Evolutionary conservation across 1,284 basidiomycete genomes (phyloP).

Genomic region (Melampsora americana): DNA sequence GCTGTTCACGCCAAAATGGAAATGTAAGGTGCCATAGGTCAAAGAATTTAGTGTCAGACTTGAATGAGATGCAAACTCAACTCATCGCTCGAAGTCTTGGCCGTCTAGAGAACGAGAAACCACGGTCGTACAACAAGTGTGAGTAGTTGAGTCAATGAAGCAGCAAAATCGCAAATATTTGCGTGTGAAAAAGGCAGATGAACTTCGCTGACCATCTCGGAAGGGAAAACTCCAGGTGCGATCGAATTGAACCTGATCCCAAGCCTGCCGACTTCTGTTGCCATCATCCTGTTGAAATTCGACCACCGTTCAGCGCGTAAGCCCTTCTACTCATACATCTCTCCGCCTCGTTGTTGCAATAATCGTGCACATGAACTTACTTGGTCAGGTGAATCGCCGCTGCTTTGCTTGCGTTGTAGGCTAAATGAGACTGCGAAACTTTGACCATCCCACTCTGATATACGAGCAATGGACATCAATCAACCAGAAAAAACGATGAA

Average conservation of each 20-base stretch:
- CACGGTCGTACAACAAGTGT: not conserved
- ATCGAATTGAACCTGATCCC: slow-evolving; percentile 48
- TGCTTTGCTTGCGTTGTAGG: slow-evolving; percentile 49
- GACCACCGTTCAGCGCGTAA: not conserved
- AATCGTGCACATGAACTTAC: slow-evolving; percentile 45
- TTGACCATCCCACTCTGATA: slow-evolving; percentile 39
- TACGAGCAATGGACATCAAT: too few species aligned
- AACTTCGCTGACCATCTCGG: slow-evolving; percentile 46
- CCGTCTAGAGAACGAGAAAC: slow-evolving; percentile 8
- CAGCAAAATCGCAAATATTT: not conserved
- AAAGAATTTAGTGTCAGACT: not conserved
- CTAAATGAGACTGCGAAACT: slow-evolving; percentile 41
- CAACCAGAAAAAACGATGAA: not conserved
- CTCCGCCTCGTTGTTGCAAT: not conserved
- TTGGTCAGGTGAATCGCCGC: slow-evolving; percentile 48
- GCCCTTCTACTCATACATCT: slow-evolving; percentile 35
- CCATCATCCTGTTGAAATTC: slow-evolving; percentile 26
- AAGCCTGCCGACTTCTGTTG: slow-evolving; percentile 22
- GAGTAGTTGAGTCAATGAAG: too few species aligned
- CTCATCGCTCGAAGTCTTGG: slow-evolving; percentile 34
- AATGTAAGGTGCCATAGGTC: not conserved
- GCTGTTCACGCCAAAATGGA: not conserved
- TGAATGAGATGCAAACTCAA: slow-evolving; percentile 17
- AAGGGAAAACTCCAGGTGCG: slow-evolving; percentile 49
- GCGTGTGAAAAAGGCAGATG: not conserved